Conservation (phyloP, 2,329 filamentous ascomycete species). For the Amphichorda felina region DNA sequence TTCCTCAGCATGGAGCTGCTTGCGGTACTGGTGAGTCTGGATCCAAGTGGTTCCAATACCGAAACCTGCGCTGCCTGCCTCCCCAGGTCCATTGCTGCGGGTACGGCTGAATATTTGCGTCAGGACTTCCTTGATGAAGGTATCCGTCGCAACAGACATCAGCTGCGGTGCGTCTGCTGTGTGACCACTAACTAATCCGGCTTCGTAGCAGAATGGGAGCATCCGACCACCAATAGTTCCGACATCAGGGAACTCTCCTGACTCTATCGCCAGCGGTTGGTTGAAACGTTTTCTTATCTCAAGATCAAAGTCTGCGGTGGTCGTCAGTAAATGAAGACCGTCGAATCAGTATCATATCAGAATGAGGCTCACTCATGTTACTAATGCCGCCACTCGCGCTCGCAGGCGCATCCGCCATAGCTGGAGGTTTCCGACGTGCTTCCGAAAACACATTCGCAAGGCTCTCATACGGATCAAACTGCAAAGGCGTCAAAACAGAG, state of each 20-base stretch:
- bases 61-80: conserved; percentile 48
- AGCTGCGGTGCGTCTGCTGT: conserved; percentile 48
- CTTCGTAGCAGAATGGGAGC: conserved; percentile 58
- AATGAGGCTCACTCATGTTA: conserved; percentile 56
- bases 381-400: conserved; percentile 61
- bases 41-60: conserved; percentile 60
- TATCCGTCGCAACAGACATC: conserved; percentile 54
- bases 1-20: conserved; percentile 67
- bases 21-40: conserved; percentile 67
- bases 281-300: conserved; percentile 56
- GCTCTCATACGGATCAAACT: conserved; percentile 44
- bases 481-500: conserved; percentile 8
- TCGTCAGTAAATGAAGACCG: conserved; percentile 7
- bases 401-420: conserved; percentile 49
- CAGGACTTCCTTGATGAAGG: conserved; percentile 55
- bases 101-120: conserved; percentile 53
- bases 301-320: conserved; percentile 45
- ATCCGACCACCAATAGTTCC: conserved; percentile 51
- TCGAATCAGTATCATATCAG: neutral
- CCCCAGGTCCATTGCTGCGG: conserved; percentile 51
- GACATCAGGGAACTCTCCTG: conserved; percentile 58
- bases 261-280: conserved; percentile 53
- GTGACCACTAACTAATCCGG: conserved; percentile 48
- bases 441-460: conserved; percentile 41
- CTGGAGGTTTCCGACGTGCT: conserved; percentile 30